Evolutionary conservation across 1,284 basidiomycete genomes (phyloP), one percentile per base, ranked within the genome.

Genomic region (Wallemia hederae): DNA sequence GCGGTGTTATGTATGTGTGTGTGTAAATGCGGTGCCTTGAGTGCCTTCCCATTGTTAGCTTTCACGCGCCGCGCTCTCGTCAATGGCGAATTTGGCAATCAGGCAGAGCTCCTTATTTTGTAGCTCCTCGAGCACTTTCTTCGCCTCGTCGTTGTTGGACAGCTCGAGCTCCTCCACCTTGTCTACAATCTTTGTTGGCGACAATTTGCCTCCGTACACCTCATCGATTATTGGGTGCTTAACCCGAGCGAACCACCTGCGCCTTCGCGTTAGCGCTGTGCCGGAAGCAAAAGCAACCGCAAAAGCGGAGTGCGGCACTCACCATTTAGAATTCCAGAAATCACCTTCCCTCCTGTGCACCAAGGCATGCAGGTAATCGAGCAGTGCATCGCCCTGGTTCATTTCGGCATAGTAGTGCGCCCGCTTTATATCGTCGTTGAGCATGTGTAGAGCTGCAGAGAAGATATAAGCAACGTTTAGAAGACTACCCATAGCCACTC

Each of bases 251-350:
- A 49, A 49, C 39, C 39, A 49, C 39, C 39, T 49, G 29, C 17
- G 17, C 29, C n/a, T 15, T 7, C 5, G 11, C 39, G 11, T 49
- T n/a, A 49, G n/a, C 14, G n/a, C 5, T 3, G 39, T n/a, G 39
- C 5, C 11, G n/a, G n/a, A n/a, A n/a, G n/a, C n/a, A n/a, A n/a
- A n/a, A n/a, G n/a, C n/a, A n/a, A n/a, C n/a, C n/a, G 11, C 19
- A 15, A n/a, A 49, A 5, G 5, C 5, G 9, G n/a, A n/a, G 19
- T 49, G 39, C 39, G 11, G 14, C 11, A 49, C 39, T n/a, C 3
- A 49, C 39, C 39, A 49, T 49, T 49, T 49, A n/a, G 39, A 49
- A 49, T 49, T 49, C 39, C 39, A 49, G 39, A 49, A 49, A 49
- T 49, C 39, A 49, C 39, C 39, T 49, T 49, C 39, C 22, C 39